Base-by-base conservation (phyloP, 2,329 filamentous ascomycete genomes). In the Talaromyces sp. region DNA sequence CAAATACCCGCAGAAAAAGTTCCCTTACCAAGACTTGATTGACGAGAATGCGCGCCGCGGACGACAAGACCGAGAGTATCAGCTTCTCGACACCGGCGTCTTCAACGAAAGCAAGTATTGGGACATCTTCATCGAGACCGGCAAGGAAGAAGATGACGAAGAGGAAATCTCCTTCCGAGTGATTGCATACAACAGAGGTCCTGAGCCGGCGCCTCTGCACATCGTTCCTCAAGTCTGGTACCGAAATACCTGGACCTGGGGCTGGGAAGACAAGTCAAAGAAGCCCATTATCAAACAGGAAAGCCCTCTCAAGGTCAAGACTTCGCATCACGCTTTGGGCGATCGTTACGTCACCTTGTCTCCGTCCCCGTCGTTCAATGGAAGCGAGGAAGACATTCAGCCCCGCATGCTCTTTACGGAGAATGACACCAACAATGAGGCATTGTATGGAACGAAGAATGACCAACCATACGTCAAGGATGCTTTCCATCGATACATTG, bases 161-260 rank as follows among this genome's bases (percentile, higher is more conserved):
- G 93, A 98, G 33, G 92, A 97, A 80, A 83, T 98, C 13, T 83
- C 96, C 35, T 98, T 97, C 82, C 91, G 95, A 73, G 90, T 98
- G 52, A 97, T 94, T 11, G 94, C 93, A 52, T 98, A 95, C 90
- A 98, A 98, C 75, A 87, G 95, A 71, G 94, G 95, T 16, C 91
- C 92, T 7, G 92, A 97, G 62, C 88, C 92, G 14, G 94, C 95
- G 14, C 93, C 93, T 24, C 82, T 98, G 63, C 95, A 98, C 78
- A 97, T 98, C 73, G 83, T 97, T 50, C 94, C 94, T 9, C 95
- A 98, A 67, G 87, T 97, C 61, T 97, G 93, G 92, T 98, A 97
- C 82, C 88, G 94, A 69, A 98, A 98, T 77, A 97, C 93, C 3
- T 98, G 95, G 95, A 87, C 90, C 45, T 98, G 94, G 94, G 94